Base-by-base conservation (phyloP, 148 eudicot genomes). In the Pharnaceum exiguum region DNA sequence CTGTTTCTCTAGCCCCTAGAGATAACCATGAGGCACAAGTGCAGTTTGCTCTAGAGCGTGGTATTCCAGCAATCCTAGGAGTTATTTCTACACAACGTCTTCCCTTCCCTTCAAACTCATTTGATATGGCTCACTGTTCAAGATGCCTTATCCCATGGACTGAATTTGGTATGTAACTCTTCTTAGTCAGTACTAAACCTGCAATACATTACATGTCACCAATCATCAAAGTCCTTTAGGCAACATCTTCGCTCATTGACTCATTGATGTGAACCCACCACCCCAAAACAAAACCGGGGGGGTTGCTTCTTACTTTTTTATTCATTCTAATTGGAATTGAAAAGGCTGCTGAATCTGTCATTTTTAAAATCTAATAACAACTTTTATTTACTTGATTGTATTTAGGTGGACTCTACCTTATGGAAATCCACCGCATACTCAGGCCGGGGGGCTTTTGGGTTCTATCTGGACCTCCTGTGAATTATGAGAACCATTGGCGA, bases 401-500 rank as follows among this genome's bases (percentile, higher is more conserved):
- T 54, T 36, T 62, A 91, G 98, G 96, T 76, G 98, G 98, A 55
- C 32, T 88, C 45, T 93, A 88, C 78, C 96, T 93, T 55, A 73
- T 88, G 68, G 98, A 93, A 75, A 59, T 93, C 48, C 86, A 93
- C 71, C 87, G 98, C 9, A 81, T 93, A 21, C 90, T 93, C 26
- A 78, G 98, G 4, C 96, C 98, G 0, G 96, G 95, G 46, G 98
- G 98, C 35, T 93, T 88, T 68, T 93, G 98, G 98, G 77, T 88
- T 21, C 98, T 93, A 11, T 93, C 98, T 2, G 98, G 98, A 7
- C 98, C 98, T 11, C 98, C 98, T 1, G 82, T 93, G 50, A 88
- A 89, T 77, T 93, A 89, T 23, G 63, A 81, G 60, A 68, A 71
- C 51, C 86, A 81, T 22, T 93, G 95, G 96, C 59, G 73, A 67